phyloP scores from a whole-genome alignment of 228 moss, liverwort and hornwort genomes.

The Sphagnum magellanicum region DNA sequence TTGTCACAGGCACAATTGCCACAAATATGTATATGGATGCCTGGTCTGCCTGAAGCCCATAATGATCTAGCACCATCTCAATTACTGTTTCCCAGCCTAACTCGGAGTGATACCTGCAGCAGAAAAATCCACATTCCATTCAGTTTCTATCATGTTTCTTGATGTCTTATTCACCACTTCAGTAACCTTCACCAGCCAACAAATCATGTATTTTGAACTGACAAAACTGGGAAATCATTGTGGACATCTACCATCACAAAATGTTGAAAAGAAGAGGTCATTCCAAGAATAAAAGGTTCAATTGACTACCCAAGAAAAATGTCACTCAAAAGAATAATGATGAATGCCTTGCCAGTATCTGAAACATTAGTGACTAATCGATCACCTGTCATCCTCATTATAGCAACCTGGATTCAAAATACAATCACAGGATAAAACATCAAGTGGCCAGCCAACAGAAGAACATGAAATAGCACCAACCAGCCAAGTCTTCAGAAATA shows the following conservation, averaged over 20 bases:
- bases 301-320: slow-evolving; percentile 86
- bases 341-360: slow-evolving; percentile 98
- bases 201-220: too few species aligned
- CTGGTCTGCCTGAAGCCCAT: slow-evolving; percentile 83
- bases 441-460: too few species aligned
- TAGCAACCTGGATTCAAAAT: slow-evolving; percentile 43
- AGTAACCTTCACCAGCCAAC: too few species aligned
- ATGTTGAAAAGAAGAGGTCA: too few species aligned
- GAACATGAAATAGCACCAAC: too few species aligned
- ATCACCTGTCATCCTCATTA: slow-evolving; percentile 88
- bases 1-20: slow-evolving; percentile 92
- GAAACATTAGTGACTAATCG: slow-evolving; percentile 94
- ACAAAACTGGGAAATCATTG: too few species aligned
- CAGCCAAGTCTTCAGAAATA: too few species aligned
- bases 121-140: too few species aligned
- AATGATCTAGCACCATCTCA: slow-evolving; percentile 94
- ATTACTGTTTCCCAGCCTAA: slow-evolving; percentile 97
- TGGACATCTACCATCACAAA: too few species aligned
- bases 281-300: background rate
- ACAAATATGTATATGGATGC: slow-evolving; percentile 77
- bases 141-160: too few species aligned
- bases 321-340: slow-evolving; percentile 88
- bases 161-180: too few species aligned
- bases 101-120: slow-evolving; percentile 87
- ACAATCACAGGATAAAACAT: too few species aligned